Base-by-base conservation (phyloP, 2,329 filamentous ascomycete species). In the Massarina eburnea region DNA sequence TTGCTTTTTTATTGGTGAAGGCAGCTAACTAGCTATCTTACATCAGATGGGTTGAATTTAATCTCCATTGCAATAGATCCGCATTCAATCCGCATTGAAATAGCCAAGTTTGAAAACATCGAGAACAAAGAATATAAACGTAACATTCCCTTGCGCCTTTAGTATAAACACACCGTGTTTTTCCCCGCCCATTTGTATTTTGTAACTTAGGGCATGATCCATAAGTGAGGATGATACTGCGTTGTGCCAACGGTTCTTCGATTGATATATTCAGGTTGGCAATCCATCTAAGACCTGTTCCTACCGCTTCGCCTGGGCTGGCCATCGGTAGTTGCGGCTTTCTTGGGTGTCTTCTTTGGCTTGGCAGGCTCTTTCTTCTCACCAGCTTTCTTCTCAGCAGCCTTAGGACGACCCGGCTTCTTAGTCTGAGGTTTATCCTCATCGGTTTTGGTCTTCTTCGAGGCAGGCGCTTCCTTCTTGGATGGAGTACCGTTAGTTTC, bases 301-400 rank as follows among this genome's bases (percentile, higher is more conserved):
- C 76, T 66, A 20, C 66, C 69, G 38, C 73, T 76, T 43, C 76
- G 73, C 45, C 76, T 62, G 21, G 75, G 75, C 64, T 76, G 67
- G 34, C 76, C 75, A 43, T 71, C 67, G 40, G 71, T 75, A 22
- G 76, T 78, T 9, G 76, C 75, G 26, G 76, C 74, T 56, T 72
- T 72, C 71, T 78, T 77, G 22, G 75, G 70, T 55, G 71, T 61
- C 52, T 68, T 71, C 66, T 77, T 76, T n/a, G n/a, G n/a, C 56
- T 61, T 60, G 14, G 53, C 62, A 22, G 68, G 59, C 38, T 73
- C 67, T 45, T 72, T 73, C 63, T 73, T 68, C 35, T 70, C 65
- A 14, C 27, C n/a, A 42, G 63, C 63, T n/a, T n/a, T n/a, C 54
- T 62, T 70, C 57, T 67, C 68, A 32, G 59, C 59, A 51, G 71